Evolutionary conservation across 768 basidiomycete genomes (phyloP).

Genomic region (Hydnomerulius pinastri): DNA sequence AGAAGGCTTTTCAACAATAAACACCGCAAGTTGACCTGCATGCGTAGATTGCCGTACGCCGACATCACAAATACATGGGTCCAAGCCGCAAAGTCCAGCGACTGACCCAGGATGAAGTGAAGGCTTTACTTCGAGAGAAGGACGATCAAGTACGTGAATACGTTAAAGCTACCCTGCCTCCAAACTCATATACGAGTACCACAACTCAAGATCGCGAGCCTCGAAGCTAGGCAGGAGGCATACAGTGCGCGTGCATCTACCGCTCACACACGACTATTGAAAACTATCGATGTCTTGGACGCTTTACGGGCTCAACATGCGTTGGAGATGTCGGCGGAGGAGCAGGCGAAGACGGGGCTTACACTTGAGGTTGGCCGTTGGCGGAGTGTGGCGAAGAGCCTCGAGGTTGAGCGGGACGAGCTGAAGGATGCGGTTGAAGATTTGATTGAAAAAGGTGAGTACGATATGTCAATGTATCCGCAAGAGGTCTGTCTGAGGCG

Average conservation of each 20-base stretch:
- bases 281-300: conserved; percentile 54
- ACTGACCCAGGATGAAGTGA: conserved; percentile 20
- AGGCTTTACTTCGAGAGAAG: conserved; percentile 21
- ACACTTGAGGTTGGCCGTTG: conserved; percentile 41
- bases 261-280: conserved; percentile 46
- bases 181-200: conserved; percentile 1
- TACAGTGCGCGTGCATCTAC: conserved; percentile 42
- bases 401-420: conserved; percentile 53
- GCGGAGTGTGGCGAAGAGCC: conserved; percentile 28
- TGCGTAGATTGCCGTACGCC: conserved; percentile 4
- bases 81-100: conserved; percentile 22
- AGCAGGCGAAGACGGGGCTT: conserved; percentile 35
- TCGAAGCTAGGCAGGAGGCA: conserved; percentile 36
- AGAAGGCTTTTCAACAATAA: conserved; percentile 5
- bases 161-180: not conserved
- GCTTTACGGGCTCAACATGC: conserved; percentile 40
- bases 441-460: conserved; percentile 62
- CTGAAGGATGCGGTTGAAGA: conserved; percentile 53
- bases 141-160: conserved; percentile 27
- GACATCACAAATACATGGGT: conserved; percentile 23
- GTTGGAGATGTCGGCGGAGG: conserved; percentile 39
- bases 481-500: not conserved
- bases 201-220: conserved; percentile 24
- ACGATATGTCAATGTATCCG: not conserved
- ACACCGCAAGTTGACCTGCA: conserved; percentile 1